Percentiles rank a stretch among this genome's conserved stretches.
Evolutionary conservation across 257 asterid species (phyloP).

Genomic region (Capsicum rhomboideum): DNA sequence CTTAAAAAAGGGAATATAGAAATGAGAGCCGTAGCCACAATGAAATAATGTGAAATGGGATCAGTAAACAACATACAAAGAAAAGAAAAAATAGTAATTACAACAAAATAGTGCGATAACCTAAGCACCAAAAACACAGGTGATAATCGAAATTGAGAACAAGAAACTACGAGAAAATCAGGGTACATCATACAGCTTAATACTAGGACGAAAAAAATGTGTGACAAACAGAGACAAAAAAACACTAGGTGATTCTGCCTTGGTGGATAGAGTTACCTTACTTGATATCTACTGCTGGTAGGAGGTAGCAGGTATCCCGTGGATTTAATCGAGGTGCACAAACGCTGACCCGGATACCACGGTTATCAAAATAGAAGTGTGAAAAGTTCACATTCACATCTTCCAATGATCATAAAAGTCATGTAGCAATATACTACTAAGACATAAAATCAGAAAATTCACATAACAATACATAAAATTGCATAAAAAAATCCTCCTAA

Average conservation of each 20-base stretch:
- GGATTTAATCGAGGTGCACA: too few relatives aligned
- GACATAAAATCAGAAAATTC: not conserved
- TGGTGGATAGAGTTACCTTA: too few relatives aligned
- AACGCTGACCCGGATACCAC: too few relatives aligned
- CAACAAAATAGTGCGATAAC: not conserved
- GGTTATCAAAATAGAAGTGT: not conserved
- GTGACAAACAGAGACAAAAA: too few relatives aligned
- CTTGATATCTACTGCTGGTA: too few relatives aligned
- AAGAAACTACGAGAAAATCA: not conserved
- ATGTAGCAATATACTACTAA: not conserved
- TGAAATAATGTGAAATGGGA: not conserved
- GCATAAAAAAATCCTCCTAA: not conserved
- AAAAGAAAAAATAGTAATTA: not conserved
- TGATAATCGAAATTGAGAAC: not conserved
- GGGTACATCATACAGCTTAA: not conserved
- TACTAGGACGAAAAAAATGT: not conserved
- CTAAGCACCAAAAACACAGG: not conserved
- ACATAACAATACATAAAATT: not conserved
- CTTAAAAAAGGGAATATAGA: not conserved
- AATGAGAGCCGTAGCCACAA: not conserved
- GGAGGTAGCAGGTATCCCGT: too few relatives aligned
- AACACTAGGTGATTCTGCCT: too few relatives aligned
- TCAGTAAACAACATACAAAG: not conserved
- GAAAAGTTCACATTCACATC: not conserved
- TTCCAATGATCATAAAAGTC: not conserved